Conservation (phyloP, 306 rosid species). For the Inga leiocalycina region DNA sequence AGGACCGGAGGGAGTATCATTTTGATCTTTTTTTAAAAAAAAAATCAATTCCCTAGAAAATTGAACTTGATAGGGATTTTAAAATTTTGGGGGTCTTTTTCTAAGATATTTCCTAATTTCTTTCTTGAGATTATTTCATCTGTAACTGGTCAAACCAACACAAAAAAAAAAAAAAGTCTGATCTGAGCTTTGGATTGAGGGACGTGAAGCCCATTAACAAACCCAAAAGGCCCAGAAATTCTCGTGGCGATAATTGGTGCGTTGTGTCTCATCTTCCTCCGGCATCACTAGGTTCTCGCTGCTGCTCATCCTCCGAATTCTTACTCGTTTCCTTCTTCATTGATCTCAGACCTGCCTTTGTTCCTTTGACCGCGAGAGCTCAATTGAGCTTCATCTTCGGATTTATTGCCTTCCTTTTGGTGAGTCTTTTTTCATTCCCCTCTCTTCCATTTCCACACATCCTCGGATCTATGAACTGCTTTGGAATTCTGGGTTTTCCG, state of each 20-base stretch:
- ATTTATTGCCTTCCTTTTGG: slow-evolving; percentile 18
- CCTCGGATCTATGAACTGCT: slow-evolving; percentile 34
- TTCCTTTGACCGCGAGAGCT: neutral
- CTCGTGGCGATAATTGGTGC: slow-evolving; percentile 30
- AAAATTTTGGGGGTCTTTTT: too few species aligned
- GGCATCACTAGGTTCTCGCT: neutral
- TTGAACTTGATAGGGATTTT: too few species aligned
- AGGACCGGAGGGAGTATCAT: too few species aligned
- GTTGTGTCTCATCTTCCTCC: slow-evolving; percentile 17
- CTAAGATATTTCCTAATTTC: too few species aligned
- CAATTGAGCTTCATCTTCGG: neutral
- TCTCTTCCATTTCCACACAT: neutral
- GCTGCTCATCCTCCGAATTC: neutral
- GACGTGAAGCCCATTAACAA: slow-evolving; percentile 23
- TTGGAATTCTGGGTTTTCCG: neutral
- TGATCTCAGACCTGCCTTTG: slow-evolving; percentile 33
- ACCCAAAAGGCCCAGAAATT: slow-evolving; percentile 33
- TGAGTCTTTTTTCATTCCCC: slow-evolving; percentile 18
- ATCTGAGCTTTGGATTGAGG: neutral
- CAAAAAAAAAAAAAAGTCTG: too few species aligned
- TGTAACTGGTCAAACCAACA: neutral
- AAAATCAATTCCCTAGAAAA: too few species aligned
- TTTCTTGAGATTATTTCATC: too few species aligned
- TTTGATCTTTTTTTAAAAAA: too few species aligned
- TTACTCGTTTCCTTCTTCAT: neutral